Conservation (phyloP, 352 stramenopile species). For the Elongisporangium anandrum region DNA sequence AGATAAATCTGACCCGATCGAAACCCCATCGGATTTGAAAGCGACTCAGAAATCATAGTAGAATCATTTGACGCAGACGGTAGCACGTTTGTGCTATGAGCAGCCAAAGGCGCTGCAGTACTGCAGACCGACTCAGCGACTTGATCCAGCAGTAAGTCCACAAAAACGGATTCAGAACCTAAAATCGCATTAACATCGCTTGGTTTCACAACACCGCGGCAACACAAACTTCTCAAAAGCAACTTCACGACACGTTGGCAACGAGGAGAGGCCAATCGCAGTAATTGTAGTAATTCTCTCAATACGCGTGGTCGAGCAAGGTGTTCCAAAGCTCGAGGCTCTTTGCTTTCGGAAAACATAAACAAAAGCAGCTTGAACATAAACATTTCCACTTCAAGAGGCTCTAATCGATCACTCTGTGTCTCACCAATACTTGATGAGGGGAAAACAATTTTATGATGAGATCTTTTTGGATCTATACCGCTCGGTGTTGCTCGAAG, state of each 20-base stretch:
- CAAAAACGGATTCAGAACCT: slow-evolving; percentile 72
- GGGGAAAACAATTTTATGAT: slow-evolving; percentile 34
- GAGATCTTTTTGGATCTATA: slow-evolving; percentile 17
- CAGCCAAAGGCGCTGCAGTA: slow-evolving; percentile 57
- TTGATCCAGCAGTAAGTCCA: slow-evolving; percentile 85
- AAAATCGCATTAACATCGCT: slow-evolving; percentile 64
- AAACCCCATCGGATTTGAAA: slow-evolving; percentile 80
- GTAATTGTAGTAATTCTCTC: slow-evolving; percentile 69
- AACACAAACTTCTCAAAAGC: slow-evolving; percentile 66
- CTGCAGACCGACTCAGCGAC: slow-evolving; percentile 84
- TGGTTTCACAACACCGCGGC: slow-evolving; percentile 62
- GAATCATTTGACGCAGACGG: background rate
- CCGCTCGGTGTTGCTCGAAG: slow-evolving; percentile 45
- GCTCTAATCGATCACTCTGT: slow-evolving; percentile 49
- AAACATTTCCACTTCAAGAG: slow-evolving; percentile 74
- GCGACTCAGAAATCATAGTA: slow-evolving; percentile 49
- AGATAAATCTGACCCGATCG: slow-evolving; percentile 77
- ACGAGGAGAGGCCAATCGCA: slow-evolving; percentile 69
- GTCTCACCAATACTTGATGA: slow-evolving; percentile 27
- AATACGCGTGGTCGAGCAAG: slow-evolving; percentile 59
- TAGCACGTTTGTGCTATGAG: slow-evolving; percentile 42
- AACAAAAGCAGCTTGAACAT: slow-evolving; percentile 74
- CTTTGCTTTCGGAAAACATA: slow-evolving; percentile 74
- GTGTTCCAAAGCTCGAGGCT: slow-evolving; percentile 49
- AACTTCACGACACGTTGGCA: slow-evolving; percentile 83